phyloP scores from a whole-genome alignment of 305 asterid species.

The Fraxinus platypoda region DNA sequence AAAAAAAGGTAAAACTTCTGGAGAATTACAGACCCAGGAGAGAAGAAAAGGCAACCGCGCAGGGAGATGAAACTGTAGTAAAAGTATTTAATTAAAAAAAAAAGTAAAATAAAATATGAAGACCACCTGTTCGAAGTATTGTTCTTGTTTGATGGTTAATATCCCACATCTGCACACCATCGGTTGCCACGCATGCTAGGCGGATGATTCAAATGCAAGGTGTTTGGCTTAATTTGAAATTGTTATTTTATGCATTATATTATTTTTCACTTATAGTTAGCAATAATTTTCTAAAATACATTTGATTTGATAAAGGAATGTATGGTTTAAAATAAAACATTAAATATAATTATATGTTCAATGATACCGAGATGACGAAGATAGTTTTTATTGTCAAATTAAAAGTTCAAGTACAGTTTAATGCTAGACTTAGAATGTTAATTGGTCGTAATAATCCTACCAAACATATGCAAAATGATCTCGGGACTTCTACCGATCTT shows the following conservation, averaged over 20 bases:
- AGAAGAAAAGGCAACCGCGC: background rate
- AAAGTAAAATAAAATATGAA: background rate
- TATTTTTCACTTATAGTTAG: background rate
- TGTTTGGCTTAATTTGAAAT: background rate
- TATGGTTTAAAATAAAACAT: background rate
- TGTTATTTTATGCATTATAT: background rate
- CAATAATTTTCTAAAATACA: background rate
- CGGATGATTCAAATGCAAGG: background rate
- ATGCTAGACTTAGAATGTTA: background rate
- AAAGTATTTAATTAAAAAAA: background rate
- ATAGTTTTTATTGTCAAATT: background rate
- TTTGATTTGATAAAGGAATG: background rate
- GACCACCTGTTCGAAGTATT: conserved; percentile 25
- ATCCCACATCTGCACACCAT: background rate
- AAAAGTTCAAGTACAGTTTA: background rate
- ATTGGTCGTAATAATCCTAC: background rate
- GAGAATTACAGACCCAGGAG: conserved; percentile 19
- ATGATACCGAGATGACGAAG: background rate
- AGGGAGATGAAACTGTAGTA: background rate
- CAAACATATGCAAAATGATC: background rate
- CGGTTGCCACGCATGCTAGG: background rate
- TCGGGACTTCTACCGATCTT: background rate
- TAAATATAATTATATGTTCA: background rate
- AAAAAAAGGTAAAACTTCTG: conserved; percentile 26
- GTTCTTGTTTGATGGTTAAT: background rate